Percentiles rank a stretch among this genome's conserved stretches.
Conservation (phyloP, 805 yeast species). For the Wickerhamomyces alni region DNA sequence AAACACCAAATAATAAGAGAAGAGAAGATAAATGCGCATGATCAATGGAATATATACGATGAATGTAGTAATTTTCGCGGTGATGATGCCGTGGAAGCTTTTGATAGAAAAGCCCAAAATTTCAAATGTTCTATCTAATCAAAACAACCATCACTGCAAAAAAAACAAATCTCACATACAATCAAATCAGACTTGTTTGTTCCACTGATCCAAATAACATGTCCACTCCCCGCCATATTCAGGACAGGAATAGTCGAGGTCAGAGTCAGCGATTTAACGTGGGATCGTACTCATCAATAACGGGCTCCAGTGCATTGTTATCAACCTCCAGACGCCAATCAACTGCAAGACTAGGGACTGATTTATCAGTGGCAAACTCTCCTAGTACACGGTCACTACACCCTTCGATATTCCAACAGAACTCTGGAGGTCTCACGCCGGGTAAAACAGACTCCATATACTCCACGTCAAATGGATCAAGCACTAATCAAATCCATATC, state of each 20-base stretch:
- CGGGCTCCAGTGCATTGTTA: background rate
- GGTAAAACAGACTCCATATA: background rate
- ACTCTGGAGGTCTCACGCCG: background rate
- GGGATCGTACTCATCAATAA: background rate
- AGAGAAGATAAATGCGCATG: too few relatives aligned
- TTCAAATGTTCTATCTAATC: too few relatives aligned
- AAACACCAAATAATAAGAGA: too few relatives aligned
- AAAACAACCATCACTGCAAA: too few relatives aligned
- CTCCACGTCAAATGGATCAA: slow-evolving; percentile 1
- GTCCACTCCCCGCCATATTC: slow-evolving; percentile 1
- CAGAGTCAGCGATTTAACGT: background rate
- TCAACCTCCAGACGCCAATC: slow-evolving; percentile 8
- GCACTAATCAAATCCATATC: slow-evolving; percentile 6
- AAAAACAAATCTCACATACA: too few relatives aligned
- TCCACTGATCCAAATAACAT: too few relatives aligned
- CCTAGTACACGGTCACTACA: slow-evolving; percentile 3
- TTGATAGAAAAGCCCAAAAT: too few relatives aligned
- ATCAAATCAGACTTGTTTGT: too few relatives aligned
- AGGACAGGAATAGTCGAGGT: background rate
- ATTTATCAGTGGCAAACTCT: background rate
- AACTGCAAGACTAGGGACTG: slow-evolving; percentile 8
- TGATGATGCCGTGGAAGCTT: too few relatives aligned
- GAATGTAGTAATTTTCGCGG: background rate
- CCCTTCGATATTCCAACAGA: background rate
- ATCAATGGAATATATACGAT: too few relatives aligned